Evolutionary conservation across 352 stramenopile species (phyloP).

Genomic region (Phytophthora kernoviae): DNA sequence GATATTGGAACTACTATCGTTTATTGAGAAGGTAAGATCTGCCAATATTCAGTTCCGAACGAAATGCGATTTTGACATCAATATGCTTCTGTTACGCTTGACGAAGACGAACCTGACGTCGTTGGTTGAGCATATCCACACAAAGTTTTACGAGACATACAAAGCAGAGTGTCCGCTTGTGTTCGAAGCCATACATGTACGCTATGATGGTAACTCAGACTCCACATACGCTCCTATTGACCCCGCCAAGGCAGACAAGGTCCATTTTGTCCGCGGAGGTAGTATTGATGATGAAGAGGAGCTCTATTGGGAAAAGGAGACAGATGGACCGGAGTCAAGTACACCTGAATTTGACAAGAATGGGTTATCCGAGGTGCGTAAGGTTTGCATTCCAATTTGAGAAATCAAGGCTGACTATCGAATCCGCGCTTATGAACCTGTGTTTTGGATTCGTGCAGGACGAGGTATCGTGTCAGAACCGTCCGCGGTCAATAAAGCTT

Average conservation of each 20-base stretch:
- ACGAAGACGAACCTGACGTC: slow-evolving; percentile 67
- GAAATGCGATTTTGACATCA: slow-evolving; percentile 3
- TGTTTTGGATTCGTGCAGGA: slow-evolving; percentile 33
- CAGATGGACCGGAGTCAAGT: slow-evolving; percentile 42
- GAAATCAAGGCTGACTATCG: neutral
- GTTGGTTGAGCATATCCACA: slow-evolving; percentile 80
- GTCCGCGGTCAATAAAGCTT: slow-evolving; percentile 55
- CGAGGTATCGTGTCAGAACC: slow-evolving; percentile 49
- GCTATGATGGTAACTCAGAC: slow-evolving; percentile 59
- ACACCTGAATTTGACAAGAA: slow-evolving; percentile 46
- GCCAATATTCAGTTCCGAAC: neutral
- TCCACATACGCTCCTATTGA: slow-evolving; percentile 17
- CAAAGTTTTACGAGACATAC: slow-evolving; percentile 79
- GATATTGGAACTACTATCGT: slow-evolving; percentile 74
- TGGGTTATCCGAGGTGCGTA: slow-evolving; percentile 49
- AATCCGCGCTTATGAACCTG: slow-evolving; percentile 1
- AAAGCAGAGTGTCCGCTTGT: slow-evolving; percentile 73
- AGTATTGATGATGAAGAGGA: slow-evolving; percentile 77
- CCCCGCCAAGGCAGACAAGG: slow-evolving; percentile 36
- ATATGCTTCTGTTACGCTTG: slow-evolving; percentile 6
- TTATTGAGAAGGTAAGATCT: slow-evolving; percentile 70
- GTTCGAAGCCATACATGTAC: slow-evolving; percentile 69
- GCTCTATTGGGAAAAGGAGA: slow-evolving; percentile 82
- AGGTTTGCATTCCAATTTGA: neutral
- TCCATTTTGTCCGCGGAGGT: slow-evolving; percentile 59